A percentile compares a stretch with the other conserved stretches of the same genome.
phyloP scores from a whole-genome alignment of 2,329 filamentous ascomycete species.

The Epichloe sibirici region DNA sequence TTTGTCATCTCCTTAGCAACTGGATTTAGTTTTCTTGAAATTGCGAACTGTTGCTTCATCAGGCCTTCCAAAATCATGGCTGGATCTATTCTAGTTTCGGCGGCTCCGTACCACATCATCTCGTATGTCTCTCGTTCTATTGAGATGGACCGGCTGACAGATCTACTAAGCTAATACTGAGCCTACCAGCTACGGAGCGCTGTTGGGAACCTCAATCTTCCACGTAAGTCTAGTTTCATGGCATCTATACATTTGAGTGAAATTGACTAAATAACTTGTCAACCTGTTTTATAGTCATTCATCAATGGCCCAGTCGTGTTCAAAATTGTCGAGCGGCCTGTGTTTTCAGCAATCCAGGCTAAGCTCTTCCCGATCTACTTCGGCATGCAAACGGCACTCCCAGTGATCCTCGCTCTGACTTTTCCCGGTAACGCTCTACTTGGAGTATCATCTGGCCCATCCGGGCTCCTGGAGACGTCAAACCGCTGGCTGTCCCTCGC shows the following conservation, averaged over 20 bases:
- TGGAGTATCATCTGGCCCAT: constrained; percentile 34
- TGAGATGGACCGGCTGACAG: not conserved
- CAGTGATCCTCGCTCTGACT: constrained; percentile 63
- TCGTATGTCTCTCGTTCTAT: constrained; percentile 36
- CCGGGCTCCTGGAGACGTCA: constrained; percentile 44
- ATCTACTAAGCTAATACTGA: constrained; percentile 10
- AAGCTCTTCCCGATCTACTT: constrained; percentile 86
- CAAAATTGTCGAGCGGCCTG: constrained; percentile 60
- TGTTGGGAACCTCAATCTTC: constrained; percentile 78
- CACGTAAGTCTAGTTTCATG: constrained; percentile 39
- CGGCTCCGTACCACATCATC: constrained; percentile 64
- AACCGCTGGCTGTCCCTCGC: constrained; percentile 53
- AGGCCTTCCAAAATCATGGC: constrained; percentile 24
- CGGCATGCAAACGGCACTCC: constrained; percentile 63
- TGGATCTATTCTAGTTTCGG: constrained; percentile 43
- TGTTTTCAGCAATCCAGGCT: constrained; percentile 72
- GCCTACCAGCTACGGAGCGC: constrained; percentile 65
- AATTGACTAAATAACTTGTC: not conserved
- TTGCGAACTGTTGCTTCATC: not conserved
- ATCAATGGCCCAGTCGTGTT: constrained; percentile 63
- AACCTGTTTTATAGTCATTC: constrained; percentile 47
- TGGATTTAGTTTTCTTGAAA: not conserved
- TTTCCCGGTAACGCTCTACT: constrained; percentile 53
- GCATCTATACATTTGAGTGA: not conserved
- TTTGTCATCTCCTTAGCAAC: not conserved